These are phyloP conservation scores for Podaxis sp. DNA, from an alignment of 768 basidiomycete genomes.

Conservation along the genomic window DNA sequence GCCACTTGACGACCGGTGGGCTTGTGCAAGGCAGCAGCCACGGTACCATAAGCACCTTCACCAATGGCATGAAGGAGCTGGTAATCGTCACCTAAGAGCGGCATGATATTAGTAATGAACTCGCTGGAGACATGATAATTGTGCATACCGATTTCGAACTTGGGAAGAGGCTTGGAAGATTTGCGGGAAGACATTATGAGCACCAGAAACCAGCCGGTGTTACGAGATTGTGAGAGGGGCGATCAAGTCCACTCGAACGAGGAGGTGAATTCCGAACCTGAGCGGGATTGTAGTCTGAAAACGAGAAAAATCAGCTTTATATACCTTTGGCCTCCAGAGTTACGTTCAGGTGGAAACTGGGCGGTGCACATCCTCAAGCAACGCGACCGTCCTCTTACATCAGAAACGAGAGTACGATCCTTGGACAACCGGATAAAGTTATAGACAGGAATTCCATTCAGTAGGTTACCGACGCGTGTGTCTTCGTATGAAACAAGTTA, in stretches of 20 bases:
- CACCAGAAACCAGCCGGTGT: constrained; percentile 53
- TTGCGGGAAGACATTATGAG: constrained; percentile 55
- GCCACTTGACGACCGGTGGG: constrained; percentile 83
- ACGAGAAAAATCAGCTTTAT: neutral
- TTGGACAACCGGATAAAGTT: neutral
- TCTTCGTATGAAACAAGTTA: constrained; percentile 1
- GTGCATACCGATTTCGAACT: constrained; percentile 64
- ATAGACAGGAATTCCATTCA: neutral
- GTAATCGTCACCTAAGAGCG: constrained; percentile 62
- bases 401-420: neutral
- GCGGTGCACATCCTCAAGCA: neutral
- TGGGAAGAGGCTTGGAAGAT: constrained; percentile 63
- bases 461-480: neutral
- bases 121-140: neutral
- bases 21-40: constrained; percentile 84
- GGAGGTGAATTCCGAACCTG: constrained; percentile 15
- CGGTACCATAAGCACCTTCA: constrained; percentile 89
- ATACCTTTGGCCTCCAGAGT: neutral
- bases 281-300: constrained; percentile 6
- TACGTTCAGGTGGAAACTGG: neutral
- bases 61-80: constrained; percentile 72
- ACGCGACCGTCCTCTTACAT: constrained; percentile 4
- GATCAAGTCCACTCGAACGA: constrained; percentile 15
- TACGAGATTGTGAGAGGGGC: constrained; percentile 23
- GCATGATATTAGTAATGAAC: constrained; percentile 15